Conservation (phyloP, 208 protist genomes). For the Wallacemonas sp. region DNA sequence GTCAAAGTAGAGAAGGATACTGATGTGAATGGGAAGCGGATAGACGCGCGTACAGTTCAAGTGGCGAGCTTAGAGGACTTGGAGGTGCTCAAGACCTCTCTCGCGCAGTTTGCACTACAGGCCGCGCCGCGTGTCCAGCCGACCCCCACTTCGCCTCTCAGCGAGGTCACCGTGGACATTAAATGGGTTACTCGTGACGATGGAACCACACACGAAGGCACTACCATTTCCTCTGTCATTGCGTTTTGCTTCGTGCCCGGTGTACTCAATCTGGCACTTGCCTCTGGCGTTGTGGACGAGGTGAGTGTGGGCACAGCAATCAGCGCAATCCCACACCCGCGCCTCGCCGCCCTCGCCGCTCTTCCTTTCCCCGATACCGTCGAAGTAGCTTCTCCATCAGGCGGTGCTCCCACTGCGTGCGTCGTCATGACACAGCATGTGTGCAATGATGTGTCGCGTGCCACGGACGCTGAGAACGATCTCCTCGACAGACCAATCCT, state of each 20-base stretch:
- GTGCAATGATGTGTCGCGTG: not conserved
- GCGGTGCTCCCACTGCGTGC: too few relatives aligned
- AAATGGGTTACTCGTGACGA: not conserved
- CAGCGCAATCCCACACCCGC: not conserved
- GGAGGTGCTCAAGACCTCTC: not conserved
- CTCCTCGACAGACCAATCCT: conserved; percentile 67
- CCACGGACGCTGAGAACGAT: not conserved
- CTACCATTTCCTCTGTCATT: not conserved
- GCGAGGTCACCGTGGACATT: not conserved
- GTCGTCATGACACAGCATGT: too few relatives aligned
- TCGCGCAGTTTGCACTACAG: not conserved
- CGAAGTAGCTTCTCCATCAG: too few relatives aligned
- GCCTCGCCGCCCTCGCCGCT: not conserved
- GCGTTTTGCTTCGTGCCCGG: conserved; percentile 32
- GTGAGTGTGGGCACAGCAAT: conserved; percentile 1
- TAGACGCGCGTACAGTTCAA: too few relatives aligned
- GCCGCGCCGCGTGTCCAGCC: not conserved
- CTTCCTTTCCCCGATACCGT: too few relatives aligned
- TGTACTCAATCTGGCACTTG: too few relatives aligned
- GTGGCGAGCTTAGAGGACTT: not conserved
- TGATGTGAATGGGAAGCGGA: not conserved
- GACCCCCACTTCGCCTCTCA: not conserved
- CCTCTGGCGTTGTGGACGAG: conserved; percentile 15
- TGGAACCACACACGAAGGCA: not conserved
- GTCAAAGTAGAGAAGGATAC: not conserved